Conservation (phyloP, 306 rosid genomes). For the Mimosa bimucronata region DNA sequence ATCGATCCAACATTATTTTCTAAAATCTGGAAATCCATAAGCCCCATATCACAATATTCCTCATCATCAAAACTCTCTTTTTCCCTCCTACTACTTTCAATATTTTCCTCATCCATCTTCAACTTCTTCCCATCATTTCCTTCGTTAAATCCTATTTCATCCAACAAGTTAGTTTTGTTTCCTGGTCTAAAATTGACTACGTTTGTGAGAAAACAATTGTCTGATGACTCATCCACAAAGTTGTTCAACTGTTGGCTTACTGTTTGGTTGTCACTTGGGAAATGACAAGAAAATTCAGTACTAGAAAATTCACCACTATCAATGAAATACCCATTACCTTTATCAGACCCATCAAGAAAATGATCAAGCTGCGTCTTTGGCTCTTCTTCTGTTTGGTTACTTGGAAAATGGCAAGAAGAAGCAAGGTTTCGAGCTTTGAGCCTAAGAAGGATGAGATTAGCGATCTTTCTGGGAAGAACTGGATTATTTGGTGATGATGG, state of each 20-base stretch:
- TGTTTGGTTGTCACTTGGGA: not conserved
- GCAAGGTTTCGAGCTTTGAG: constrained; percentile 50
- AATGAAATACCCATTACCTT: not conserved
- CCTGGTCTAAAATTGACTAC: not conserved
- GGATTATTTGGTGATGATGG: constrained; percentile 26
- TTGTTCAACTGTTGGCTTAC: not conserved
- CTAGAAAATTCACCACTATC: constrained; percentile 23
- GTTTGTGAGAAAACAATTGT: not conserved
- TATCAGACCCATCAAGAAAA: constrained; percentile 20
- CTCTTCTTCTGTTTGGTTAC: constrained; percentile 24
- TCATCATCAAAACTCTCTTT: constrained; percentile 1
- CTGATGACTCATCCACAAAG: not conserved
- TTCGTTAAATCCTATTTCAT: not conserved
- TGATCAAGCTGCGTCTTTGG: constrained; percentile 13
- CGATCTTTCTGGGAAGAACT: constrained; percentile 54
- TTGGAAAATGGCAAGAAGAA: constrained; percentile 31
- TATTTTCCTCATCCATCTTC: not conserved
- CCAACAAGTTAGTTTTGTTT: not conserved
- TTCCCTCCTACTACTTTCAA: not conserved
- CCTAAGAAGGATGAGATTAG: constrained; percentile 49
- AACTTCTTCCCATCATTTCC: not conserved
- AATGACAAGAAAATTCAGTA: not conserved
- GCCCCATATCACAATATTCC: constrained; percentile 26
- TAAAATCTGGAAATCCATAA: constrained; percentile 32
- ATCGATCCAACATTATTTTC: constrained; percentile 1